phyloP scores from a whole-genome alignment of 306 rosid genomes.

The Rubus idaeus region DNA sequence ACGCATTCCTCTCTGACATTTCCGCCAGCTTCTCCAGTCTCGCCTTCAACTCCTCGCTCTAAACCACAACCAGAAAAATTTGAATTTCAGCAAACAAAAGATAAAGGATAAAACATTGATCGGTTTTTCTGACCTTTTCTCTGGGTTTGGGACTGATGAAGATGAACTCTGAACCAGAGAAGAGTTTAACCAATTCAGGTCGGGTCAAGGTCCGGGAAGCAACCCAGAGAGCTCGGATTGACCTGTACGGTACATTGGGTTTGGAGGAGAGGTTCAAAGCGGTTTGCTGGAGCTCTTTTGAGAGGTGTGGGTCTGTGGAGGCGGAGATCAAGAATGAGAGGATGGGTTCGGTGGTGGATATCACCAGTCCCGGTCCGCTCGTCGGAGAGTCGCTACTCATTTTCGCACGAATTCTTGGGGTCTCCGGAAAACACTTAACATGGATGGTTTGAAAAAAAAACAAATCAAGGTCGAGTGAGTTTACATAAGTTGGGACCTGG shows the following conservation, averaged over 20 bases:
- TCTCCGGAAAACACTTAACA: background rate
- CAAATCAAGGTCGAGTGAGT: too few relatives aligned
- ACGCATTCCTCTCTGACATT: conserved; percentile 76
- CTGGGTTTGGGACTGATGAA: conserved; percentile 76
- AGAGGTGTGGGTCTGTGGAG: conserved; percentile 43
- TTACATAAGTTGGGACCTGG: too few relatives aligned
- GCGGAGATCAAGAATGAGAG: conserved; percentile 51
- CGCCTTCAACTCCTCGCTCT: conserved; percentile 86
- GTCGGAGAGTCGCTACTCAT: conserved; percentile 15
- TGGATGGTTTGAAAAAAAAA: too few relatives aligned
- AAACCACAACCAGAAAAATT: background rate
- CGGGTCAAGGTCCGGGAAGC: conserved; percentile 41
- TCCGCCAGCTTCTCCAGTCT: conserved; percentile 68
- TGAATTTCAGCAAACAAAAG: too few relatives aligned
- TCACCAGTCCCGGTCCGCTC: conserved; percentile 46
- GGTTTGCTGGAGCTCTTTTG: conserved; percentile 52
- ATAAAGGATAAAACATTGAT: too few relatives aligned
- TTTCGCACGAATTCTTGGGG: background rate
- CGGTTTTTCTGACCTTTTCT: conserved; percentile 51
- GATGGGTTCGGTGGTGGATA: conserved; percentile 49
- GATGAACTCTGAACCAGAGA: conserved; percentile 50
- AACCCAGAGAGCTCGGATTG: conserved; percentile 59
- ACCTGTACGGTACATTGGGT: conserved; percentile 47
- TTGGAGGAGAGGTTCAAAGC: conserved; percentile 51
- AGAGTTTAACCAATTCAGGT: conserved; percentile 49